A percentile compares a stretch with the other conserved stretches of the same genome.
These are phyloP conservation scores for Phalaenopsis aphrodite DNA, from an alignment of 106 monocot genomes.

Conservation along the genomic window DNA sequence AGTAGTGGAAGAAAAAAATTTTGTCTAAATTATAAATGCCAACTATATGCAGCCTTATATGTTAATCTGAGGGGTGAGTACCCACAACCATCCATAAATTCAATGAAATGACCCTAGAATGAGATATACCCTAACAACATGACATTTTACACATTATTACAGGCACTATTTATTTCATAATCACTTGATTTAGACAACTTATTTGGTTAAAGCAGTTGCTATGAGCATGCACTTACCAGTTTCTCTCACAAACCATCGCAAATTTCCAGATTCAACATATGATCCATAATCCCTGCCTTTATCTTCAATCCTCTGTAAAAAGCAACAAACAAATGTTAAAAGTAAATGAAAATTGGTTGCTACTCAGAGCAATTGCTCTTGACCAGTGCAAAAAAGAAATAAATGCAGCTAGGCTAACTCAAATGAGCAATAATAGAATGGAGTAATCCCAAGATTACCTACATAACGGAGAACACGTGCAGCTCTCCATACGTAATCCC, in stretches of 20 bases:
- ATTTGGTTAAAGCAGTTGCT: neutral
- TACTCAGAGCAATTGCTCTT: neutral
- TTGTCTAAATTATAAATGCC: neutral
- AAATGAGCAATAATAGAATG: neutral
- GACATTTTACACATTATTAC: neutral
- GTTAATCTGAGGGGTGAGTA: neutral
- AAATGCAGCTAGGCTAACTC: neutral
- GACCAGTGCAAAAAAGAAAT: neutral
- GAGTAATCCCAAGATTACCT: no score
- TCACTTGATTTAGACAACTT: neutral
- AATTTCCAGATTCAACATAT: slow-evolving; percentile 74
- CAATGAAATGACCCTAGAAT: neutral
- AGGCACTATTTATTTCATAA: neutral
- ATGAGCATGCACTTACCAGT: slow-evolving; percentile 47
- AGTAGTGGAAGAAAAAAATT: neutral
- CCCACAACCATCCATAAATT: neutral
- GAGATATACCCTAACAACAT: neutral
- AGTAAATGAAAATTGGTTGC: neutral
- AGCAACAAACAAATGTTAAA: neutral
- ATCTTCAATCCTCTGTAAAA: slow-evolving; percentile 79
- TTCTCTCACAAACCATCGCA: slow-evolving; percentile 97
- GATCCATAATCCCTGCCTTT: slow-evolving; percentile 94
- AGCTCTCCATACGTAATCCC: no score
- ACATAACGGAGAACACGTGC: no score
- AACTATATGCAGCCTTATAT: neutral